phyloP scores from a whole-genome alignment of 208 protist genomes.

The Acanthamoeba lugdunensis region DNA sequence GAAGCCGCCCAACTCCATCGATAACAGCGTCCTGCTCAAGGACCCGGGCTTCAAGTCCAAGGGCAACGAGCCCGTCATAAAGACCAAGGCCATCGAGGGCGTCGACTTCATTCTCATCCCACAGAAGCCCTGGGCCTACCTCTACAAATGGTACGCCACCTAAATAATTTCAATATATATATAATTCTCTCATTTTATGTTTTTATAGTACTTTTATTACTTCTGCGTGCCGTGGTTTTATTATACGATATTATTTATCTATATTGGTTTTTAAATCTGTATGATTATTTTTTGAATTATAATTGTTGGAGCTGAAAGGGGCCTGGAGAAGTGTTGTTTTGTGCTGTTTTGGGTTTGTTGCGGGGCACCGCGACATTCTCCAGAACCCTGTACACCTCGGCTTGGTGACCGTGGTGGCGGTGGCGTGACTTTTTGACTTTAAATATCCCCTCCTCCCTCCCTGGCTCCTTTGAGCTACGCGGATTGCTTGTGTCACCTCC shows the following conservation, averaged over 20 bases:
- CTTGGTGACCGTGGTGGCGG: background rate
- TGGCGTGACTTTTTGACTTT: background rate
- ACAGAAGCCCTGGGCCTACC: background rate
- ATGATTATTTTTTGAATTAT: too few species aligned
- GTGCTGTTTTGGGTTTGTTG: too few species aligned
- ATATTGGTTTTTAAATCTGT: background rate
- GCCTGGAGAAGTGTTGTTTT: too few species aligned
- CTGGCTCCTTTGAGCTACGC: background rate
- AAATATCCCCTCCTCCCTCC: background rate
- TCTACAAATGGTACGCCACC: constrained; percentile 10
- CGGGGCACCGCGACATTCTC: background rate
- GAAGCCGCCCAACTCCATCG: constrained; percentile 12
- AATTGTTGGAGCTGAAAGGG: too few species aligned
- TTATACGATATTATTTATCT: background rate
- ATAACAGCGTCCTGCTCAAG: constrained; percentile 48
- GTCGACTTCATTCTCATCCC: constrained; percentile 16
- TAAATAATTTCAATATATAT: background rate
- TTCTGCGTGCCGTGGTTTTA: background rate
- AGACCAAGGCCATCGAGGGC: constrained; percentile 9
- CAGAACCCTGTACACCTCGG: background rate
- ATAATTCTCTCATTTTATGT: too few species aligned
- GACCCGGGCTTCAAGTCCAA: constrained; percentile 41
- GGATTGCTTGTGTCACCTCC: background rate
- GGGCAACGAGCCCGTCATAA: constrained; percentile 50
- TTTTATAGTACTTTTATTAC: too few species aligned